phyloP scores from a whole-genome alignment of 164 flowering plant genomes.

The Nymphaea thermarum region DNA sequence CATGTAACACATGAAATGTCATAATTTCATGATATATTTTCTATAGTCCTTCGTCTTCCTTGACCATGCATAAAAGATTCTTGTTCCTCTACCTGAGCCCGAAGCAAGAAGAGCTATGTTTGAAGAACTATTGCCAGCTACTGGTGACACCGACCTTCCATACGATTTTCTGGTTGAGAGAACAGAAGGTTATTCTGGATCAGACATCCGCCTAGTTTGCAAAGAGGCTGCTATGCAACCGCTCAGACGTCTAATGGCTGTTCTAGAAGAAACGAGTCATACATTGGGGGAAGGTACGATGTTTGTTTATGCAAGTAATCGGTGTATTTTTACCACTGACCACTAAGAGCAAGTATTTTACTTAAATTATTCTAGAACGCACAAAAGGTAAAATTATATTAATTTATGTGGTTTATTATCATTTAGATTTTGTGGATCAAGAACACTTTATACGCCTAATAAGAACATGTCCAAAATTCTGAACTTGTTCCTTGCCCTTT shows the following conservation, averaged over 20 bases:
- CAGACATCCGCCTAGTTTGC: slow-evolving; percentile 87
- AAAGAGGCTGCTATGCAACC: slow-evolving; percentile 99
- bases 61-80: slow-evolving; percentile 37
- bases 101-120: slow-evolving; percentile 96
- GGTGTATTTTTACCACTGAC: too few relatives aligned
- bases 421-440: too few relatives aligned
- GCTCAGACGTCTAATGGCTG: slow-evolving; percentile 61
- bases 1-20: too few relatives aligned
- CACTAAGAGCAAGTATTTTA: too few relatives aligned
- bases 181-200: slow-evolving; percentile 92
- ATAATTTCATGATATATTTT: too few relatives aligned
- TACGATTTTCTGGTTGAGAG: slow-evolving; percentile 68
- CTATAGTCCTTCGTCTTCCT: not conserved
- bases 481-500: too few relatives aligned
- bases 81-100: slow-evolving; percentile 97
- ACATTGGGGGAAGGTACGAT: slow-evolving; percentile 68
- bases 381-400: too few relatives aligned
- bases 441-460: too few relatives aligned
- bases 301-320: not conserved
- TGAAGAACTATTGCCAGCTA: slow-evolving; percentile 69
- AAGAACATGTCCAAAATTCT: too few relatives aligned
- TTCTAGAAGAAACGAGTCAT: slow-evolving; percentile 48
- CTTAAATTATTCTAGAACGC: too few relatives aligned
- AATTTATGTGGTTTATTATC: too few relatives aligned
- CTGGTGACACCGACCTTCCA: slow-evolving; percentile 47